These are phyloP conservation scores for Crithidia acanthocephali DNA, from an alignment of 208 protist species.

Conservation along the genomic window DNA sequence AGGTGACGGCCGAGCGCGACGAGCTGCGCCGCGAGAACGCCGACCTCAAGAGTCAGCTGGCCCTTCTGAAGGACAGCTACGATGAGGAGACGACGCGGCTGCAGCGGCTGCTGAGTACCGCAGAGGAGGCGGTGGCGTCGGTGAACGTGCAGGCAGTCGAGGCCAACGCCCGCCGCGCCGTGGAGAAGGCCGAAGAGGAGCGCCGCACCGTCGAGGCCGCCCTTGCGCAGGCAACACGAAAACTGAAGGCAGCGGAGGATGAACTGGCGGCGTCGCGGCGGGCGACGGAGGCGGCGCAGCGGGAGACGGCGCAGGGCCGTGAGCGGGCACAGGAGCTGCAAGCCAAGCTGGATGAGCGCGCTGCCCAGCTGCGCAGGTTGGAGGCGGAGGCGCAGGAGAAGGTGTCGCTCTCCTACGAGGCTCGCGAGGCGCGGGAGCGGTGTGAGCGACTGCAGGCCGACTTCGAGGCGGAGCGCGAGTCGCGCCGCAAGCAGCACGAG, in stretches of 20 bases:
- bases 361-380: slow-evolving; percentile 37
- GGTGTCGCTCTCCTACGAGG: slow-evolving; percentile 38
- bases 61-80: slow-evolving; percentile 30
- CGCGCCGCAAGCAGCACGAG: slow-evolving; percentile 37
- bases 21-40: slow-evolving; percentile 49
- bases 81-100: slow-evolving; percentile 57
- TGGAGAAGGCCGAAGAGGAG: slow-evolving; percentile 54
- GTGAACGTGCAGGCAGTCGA: slow-evolving; percentile 42
- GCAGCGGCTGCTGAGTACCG: slow-evolving; percentile 30
- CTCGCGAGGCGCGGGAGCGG: slow-evolving; percentile 45
- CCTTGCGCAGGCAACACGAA: slow-evolving; percentile 38
- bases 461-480: slow-evolving; percentile 54
- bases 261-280: slow-evolving; percentile 36
- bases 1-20: slow-evolving; percentile 51
- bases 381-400: slow-evolving; percentile 43
- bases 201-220: slow-evolving; percentile 39
- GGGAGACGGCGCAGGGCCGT: slow-evolving; percentile 28
- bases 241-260: slow-evolving; percentile 44
- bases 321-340: slow-evolving; percentile 37
- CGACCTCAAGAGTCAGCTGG: slow-evolving; percentile 41
- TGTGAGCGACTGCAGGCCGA: slow-evolving; percentile 45
- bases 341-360: slow-evolving; percentile 41
- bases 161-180: slow-evolving; percentile 22
- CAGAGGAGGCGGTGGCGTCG: slow-evolving; percentile 38
- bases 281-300: slow-evolving; percentile 34